A percentile compares a stretch with the other conserved stretches of the same genome.
Evolutionary conservation across 768 basidiomycete species (phyloP).

Genomic region (Leucocoprinus birnbaumii): DNA sequence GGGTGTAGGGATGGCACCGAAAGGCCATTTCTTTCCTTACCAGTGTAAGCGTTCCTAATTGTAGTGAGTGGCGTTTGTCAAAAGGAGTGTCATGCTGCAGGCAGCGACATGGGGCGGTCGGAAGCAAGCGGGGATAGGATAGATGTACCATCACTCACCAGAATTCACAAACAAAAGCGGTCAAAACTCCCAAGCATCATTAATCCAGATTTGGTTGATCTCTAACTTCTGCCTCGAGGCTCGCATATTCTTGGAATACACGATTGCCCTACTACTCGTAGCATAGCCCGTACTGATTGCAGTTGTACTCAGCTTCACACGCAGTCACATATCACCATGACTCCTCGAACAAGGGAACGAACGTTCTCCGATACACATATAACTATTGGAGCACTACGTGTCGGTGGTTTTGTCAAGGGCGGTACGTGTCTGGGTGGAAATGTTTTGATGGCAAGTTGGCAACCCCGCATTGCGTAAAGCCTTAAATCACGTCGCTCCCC

Average conservation of each 20-base stretch:
- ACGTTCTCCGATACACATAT: no score
- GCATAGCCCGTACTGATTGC: not conserved
- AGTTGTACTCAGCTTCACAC: no score
- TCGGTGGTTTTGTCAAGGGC: not conserved
- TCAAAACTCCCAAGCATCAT: not conserved
- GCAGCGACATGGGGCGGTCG: not conserved
- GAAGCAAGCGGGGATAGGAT: not conserved
- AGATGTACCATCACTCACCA: not conserved
- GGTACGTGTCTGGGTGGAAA: no score
- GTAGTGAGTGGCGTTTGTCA: not conserved
- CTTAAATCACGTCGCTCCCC: not conserved
- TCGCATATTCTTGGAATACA: not conserved
- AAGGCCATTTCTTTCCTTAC: not conserved
- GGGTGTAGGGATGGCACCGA: no score
- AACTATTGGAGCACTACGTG: no score
- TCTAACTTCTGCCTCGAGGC: not conserved
- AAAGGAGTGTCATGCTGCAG: not conserved
- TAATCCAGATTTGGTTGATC: not conserved
- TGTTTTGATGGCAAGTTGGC: no score
- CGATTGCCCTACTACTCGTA: not conserved
- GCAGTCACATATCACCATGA: no score
- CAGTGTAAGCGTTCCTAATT: not conserved
- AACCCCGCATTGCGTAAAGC: not conserved
- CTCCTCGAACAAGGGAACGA: no score
- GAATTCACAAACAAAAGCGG: no score